Base-by-base conservation (phyloP, 148 eudicot genomes). In the Salicornia ramosissima region DNA sequence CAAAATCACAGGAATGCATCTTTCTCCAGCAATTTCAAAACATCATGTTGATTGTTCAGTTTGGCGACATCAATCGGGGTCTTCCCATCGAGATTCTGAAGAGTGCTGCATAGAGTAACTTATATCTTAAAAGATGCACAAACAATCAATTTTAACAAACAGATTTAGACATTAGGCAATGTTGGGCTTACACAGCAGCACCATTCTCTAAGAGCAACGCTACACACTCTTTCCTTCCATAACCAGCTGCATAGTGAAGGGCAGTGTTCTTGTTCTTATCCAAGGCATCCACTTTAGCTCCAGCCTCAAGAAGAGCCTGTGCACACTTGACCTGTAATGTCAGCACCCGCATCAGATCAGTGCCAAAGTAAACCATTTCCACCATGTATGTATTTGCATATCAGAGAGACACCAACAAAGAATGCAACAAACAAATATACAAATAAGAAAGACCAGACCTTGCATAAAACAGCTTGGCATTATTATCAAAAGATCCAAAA, bases 241-340 rank as follows among this genome's bases (percentile, higher is more conserved):
- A 94, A 40, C 99, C 99, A 72, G 99, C 97, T 31, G 99, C 99
- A 83, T 94, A 94, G 74, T 94, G 99, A 64, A 94, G 99, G 10
- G 99, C 96, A n/a, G 97, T 94, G 77, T 94, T 94, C 80, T 87
- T 94, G 75, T 94, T 94, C 85, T 94, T 91, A 73, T 94, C 99
- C 73, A 94, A 69, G 59, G 96, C 93, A 83, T 94, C 99, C 55
- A 91, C 99, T 75, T 85, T 80, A 49, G 91, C 99, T 25, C 99
- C 97, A 54, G 91, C 92, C 67, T 91, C 99, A 16, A 94, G 82
- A 67, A 94, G 99, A 58, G 85, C 81, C 76, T 89, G 91, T 26
- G 96, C 91, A 81, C 93, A 90, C 79, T 88, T 84, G 55, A 77
- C 86, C 99, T 94, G 87, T 22, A 79, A 77, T n/a, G 22, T 47